Conservation (phyloP, 73 alveolate genomes). For the Effrenium voratum region DNA sequence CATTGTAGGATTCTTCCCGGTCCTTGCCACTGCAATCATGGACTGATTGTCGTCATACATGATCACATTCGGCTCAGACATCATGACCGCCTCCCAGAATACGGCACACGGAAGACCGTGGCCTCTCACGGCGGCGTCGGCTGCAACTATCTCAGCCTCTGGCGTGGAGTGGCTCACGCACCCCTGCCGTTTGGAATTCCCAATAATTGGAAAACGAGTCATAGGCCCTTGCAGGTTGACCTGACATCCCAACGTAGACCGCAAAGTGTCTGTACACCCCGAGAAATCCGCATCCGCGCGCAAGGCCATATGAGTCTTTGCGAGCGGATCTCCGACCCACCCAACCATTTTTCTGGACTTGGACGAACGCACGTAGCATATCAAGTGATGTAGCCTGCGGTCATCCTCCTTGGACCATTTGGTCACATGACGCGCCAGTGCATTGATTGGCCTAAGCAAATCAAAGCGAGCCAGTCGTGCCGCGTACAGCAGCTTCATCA, state of each 20-base stretch:
- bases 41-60: constrained; percentile 23
- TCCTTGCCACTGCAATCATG: not conserved
- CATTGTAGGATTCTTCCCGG: constrained; percentile 47
- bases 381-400: not conserved
- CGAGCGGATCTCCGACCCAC: not conserved
- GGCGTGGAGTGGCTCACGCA: constrained; percentile 52
- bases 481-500: constrained; percentile 29
- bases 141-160: constrained; percentile 41
- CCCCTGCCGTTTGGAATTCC: not conserved
- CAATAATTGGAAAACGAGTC: not conserved
- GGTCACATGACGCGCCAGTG: not conserved
- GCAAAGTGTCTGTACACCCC: not conserved
- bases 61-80: not conserved
- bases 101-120: not conserved
- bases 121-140: not conserved
- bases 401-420: constrained; percentile 24
- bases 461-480: not conserved
- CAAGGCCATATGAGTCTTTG: not conserved
- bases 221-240: not conserved
- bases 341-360: not conserved
- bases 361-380: not conserved
- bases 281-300: constrained; percentile 33
- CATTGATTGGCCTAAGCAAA: not conserved
- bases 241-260: constrained; percentile 8
- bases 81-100: not conserved